Conservation (phyloP, 306 rosid genomes). For the Sicyos edulis region DNA sequence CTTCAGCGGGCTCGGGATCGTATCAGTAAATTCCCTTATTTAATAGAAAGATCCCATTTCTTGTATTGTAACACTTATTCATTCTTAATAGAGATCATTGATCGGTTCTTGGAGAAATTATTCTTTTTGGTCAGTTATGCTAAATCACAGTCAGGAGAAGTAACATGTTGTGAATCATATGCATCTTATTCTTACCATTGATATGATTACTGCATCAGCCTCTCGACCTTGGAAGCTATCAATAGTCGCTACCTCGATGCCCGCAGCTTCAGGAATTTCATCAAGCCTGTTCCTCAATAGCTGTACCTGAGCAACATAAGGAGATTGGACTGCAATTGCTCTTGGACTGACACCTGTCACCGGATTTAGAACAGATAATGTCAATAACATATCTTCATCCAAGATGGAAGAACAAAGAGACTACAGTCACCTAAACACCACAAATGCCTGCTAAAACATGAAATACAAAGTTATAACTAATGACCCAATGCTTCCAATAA, state of each 20-base stretch:
- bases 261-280: slow-evolving; percentile 55
- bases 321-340: slow-evolving; percentile 77
- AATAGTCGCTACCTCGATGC: slow-evolving; percentile 72
- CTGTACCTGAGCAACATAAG: slow-evolving; percentile 86
- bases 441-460: too few relatives aligned
- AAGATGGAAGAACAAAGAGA: not conserved
- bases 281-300: slow-evolving; percentile 75
- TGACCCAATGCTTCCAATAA: too few relatives aligned
- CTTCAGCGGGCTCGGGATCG: too few relatives aligned
- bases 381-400: not conserved
- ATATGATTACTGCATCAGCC: slow-evolving; percentile 84
- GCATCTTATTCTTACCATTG: slow-evolving; percentile 61
- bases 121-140: too few relatives aligned
- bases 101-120: too few relatives aligned
- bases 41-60: too few relatives aligned
- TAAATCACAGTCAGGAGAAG: too few relatives aligned
- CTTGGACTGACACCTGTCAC: slow-evolving; percentile 57
- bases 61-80: too few relatives aligned
- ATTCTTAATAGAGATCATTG: too few relatives aligned
- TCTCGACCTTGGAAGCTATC: slow-evolving; percentile 93
- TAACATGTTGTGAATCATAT: not conserved
- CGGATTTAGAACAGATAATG: not conserved
- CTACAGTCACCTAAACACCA: too few relatives aligned
- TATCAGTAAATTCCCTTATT: too few relatives aligned
- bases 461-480: too few relatives aligned